Evolutionary conservation across 1,284 basidiomycete genomes (phyloP).

Genomic region (Puccinia hordei): DNA sequence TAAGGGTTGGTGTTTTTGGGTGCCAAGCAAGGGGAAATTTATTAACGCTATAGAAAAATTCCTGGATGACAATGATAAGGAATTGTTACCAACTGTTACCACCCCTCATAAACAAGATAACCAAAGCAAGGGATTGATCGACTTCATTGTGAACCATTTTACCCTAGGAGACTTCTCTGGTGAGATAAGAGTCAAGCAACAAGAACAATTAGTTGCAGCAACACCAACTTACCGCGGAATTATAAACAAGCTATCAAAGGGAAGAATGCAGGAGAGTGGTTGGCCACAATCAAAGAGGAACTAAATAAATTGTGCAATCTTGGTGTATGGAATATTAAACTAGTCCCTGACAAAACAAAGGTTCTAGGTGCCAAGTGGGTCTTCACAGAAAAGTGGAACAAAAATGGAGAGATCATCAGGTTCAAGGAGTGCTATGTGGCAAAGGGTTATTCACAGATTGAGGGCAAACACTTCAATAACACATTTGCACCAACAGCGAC

Average conservation of each 20-base stretch:
- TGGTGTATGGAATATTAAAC: too few species aligned
- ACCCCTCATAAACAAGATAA: neutral
- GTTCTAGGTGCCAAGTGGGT: neutral
- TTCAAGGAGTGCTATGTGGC: neutral
- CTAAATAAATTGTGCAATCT: neutral
- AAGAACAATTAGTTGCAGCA: neutral
- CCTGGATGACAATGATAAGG: neutral
- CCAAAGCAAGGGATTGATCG: neutral
- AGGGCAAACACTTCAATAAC: neutral
- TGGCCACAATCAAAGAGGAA: neutral
- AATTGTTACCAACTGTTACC: neutral
- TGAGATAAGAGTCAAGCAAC: neutral
- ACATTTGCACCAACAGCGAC: neutral
- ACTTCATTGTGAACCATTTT: neutral
- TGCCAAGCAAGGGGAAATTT: neutral
- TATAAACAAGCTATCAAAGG: conserved; percentile 2
- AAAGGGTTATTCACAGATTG: neutral
- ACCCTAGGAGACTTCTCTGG: neutral
- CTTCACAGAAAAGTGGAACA: neutral
- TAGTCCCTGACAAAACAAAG: too few species aligned
- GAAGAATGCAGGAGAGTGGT: neutral
- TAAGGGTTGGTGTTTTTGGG: conserved; percentile 21
- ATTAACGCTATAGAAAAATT: neutral
- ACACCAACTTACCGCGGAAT: neutral
- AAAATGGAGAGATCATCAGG: neutral